A percentile compares a stretch with the other conserved stretches of the same genome.
Conservation (phyloP, 2,329 filamentous ascomycete genomes). For the Trichoderma koningii region DNA sequence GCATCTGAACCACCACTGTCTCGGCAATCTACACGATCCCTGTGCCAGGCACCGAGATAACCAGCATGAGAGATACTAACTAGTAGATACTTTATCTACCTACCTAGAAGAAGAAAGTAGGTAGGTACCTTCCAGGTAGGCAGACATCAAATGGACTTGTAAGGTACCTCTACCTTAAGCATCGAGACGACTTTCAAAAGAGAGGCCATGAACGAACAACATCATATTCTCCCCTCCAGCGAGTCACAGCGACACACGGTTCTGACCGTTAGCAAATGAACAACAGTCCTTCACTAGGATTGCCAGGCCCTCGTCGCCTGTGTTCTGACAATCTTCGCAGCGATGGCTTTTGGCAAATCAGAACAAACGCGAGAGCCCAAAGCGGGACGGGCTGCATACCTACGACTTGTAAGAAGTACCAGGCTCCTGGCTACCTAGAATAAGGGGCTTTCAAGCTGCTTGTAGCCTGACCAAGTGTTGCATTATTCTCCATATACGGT, state of each 20-base stretch:
- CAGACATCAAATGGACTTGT: background rate
- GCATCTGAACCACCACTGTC: background rate
- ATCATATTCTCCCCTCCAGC: background rate
- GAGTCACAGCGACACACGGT: background rate
- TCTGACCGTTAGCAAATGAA: slow-evolving; percentile 9
- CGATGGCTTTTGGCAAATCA: too few species aligned
- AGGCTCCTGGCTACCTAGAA: background rate
- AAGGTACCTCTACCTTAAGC: too few species aligned
- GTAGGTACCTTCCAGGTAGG: background rate
- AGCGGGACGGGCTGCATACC: background rate
- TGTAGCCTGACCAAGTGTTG: background rate
- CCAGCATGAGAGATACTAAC: background rate
- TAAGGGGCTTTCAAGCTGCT: background rate
- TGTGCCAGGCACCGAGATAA: slow-evolving; percentile 2
- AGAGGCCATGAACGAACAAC: background rate
- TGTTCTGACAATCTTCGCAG: background rate
- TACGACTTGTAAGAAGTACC: background rate
- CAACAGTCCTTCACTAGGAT: background rate
- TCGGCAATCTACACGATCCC: slow-evolving; percentile 8
- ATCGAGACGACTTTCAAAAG: background rate
- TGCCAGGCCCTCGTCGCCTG: background rate
- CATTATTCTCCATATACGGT: background rate
- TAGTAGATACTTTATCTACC: too few species aligned
- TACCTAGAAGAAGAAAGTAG: background rate
- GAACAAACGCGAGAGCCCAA: background rate